phyloP scores from a whole-genome alignment of 2,329 filamentous ascomycete genomes.

The Aspergillus tanneri region DNA sequence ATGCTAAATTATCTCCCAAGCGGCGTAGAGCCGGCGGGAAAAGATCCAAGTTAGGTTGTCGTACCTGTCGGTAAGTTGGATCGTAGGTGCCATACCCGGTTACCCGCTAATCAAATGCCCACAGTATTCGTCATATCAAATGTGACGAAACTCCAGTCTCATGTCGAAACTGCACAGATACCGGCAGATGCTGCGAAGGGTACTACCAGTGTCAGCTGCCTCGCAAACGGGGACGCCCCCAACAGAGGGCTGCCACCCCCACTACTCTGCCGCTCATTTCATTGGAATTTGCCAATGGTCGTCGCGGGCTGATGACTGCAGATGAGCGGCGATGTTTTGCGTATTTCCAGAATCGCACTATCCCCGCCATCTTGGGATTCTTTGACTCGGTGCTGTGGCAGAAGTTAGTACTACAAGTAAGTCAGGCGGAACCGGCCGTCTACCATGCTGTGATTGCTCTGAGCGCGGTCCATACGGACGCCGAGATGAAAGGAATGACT shows the following conservation, averaged over 20 bases:
- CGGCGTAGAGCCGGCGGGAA: too few species aligned
- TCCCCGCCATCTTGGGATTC: not conserved
- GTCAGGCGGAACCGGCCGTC: slow-evolving; percentile 6
- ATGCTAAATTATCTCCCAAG: too few species aligned
- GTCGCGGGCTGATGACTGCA: not conserved
- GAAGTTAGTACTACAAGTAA: slow-evolving; percentile 2
- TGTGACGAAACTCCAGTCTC: slow-evolving; percentile 10
- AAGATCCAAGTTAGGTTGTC: slow-evolving; percentile 14
- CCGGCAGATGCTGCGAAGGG: slow-evolving; percentile 7
- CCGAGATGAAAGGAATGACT: slow-evolving; percentile 1
- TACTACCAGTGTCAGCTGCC: not conserved
- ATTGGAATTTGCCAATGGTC: too few species aligned
- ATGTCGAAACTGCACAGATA: slow-evolving; percentile 5
- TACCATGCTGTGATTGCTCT: slow-evolving; percentile 8
- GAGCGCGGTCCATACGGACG: slow-evolving; percentile 9
- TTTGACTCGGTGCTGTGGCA: slow-evolving; percentile 11
- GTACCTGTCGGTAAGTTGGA: slow-evolving; percentile 12
- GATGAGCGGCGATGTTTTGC: slow-evolving; percentile 5
- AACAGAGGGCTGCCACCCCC: not conserved
- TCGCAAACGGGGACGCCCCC: not conserved
- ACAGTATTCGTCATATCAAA: slow-evolving; percentile 10
- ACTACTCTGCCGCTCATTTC: not conserved
- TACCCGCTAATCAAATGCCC: slow-evolving; percentile 3
- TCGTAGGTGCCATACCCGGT: not conserved
- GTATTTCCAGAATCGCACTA: slow-evolving; percentile 5